phyloP scores from a whole-genome alignment of 2,329 filamentous ascomycete species.

The Colletotrichum acutatum region DNA sequence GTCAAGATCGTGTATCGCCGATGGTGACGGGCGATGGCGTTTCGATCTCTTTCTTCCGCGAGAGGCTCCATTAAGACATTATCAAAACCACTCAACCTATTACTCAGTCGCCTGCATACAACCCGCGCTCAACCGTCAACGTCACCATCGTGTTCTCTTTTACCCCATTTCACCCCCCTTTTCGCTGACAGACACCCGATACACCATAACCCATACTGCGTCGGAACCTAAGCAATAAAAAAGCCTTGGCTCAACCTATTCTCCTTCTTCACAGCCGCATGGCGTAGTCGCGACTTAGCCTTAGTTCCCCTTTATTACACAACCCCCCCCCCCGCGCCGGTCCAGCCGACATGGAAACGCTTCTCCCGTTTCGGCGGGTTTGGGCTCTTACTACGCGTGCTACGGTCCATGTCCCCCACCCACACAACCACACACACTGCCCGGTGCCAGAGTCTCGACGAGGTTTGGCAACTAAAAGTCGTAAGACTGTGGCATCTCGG shows the following conservation, averaged over 20 bases:
- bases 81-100: background rate
- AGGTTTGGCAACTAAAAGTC: background rate
- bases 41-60: no score
- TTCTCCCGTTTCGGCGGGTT: background rate
- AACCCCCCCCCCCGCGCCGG: background rate
- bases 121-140: background rate
- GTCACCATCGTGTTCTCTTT: conserved; percentile 10
- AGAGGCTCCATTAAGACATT: background rate
- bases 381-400: no score
- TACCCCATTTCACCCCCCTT: background rate
- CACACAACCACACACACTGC: background rate
- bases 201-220: no score
- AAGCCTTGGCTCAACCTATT: background rate
- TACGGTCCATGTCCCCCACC: no score
- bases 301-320: background rate
- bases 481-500: background rate
- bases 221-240: background rate
- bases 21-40: background rate
- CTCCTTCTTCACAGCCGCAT: conserved; percentile 5
- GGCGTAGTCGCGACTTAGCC: background rate
- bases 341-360: background rate
- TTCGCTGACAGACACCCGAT: background rate
- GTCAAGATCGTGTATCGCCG: background rate
- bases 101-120: background rate
- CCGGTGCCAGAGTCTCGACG: background rate